A percentile compares a stretch with the other conserved stretches of the same genome.
Conservation (phyloP, 371 early-diverging fungal genomes). For the Funneliformis caledonium region DNA sequence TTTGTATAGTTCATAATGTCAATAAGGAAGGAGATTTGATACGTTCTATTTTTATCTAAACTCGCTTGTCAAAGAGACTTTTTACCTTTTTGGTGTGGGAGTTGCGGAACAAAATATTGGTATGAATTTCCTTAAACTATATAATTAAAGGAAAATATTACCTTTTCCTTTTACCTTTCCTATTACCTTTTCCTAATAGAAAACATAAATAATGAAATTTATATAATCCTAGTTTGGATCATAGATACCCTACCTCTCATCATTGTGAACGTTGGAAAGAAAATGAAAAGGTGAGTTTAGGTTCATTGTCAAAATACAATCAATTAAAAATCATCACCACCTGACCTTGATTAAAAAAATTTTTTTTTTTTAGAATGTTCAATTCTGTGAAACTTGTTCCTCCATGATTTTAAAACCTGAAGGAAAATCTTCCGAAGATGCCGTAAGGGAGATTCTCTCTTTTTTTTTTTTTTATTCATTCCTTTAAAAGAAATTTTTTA, state of each 20-base stretch:
- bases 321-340: not conserved
- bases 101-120: constrained; percentile 33
- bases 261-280: constrained; percentile 28
- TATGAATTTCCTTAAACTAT: not conserved
- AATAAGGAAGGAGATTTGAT: not conserved
- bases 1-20: no score
- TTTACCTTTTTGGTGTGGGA: constrained; percentile 28
- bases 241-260: constrained; percentile 35
- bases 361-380: not conserved
- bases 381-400: constrained; percentile 26
- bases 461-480: not conserved
- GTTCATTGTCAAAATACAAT: not conserved
- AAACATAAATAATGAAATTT: not conserved
- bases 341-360: no score
- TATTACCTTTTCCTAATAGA: not conserved
- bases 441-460: not conserved
- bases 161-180: no score
- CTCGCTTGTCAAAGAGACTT: constrained; percentile 12
- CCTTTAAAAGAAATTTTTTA: not conserved
- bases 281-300: constrained; percentile 17
- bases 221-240: constrained; percentile 16
- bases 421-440: not conserved
- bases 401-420: constrained; percentile 25
- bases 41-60: not conserved
- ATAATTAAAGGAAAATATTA: no score